Percentiles rank a stretch among this genome's conserved stretches.
Conservation (phyloP, 768 basidiomycete species). For the Butyriboletus loyo region DNA sequence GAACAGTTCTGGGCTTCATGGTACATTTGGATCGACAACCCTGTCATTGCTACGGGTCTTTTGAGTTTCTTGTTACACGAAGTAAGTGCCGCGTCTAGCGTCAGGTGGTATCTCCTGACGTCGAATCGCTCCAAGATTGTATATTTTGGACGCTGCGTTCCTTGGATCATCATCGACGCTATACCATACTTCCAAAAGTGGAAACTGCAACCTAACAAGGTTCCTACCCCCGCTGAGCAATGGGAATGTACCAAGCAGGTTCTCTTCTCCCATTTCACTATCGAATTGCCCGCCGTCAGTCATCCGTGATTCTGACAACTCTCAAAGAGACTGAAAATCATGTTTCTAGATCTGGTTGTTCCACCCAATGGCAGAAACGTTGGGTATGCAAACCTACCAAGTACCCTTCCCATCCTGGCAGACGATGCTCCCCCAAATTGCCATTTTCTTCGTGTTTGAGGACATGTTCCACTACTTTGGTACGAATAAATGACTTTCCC, state of each 20-base stretch:
- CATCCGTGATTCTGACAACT: no score
- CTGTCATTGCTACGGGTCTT: constrained; percentile 88
- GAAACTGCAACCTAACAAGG: constrained; percentile 89
- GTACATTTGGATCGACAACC: constrained; percentile 87
- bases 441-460: constrained; percentile 92
- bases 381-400: constrained; percentile 91
- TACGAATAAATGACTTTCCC: constrained; percentile 28
- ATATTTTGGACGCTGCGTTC: constrained; percentile 93
- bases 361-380: constrained; percentile 82
- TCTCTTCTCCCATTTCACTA: constrained; percentile 91
- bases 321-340: background rate
- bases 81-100: constrained; percentile 43
- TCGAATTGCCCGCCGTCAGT: constrained; percentile 85
- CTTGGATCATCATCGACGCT: constrained; percentile 93
- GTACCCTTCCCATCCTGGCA: constrained; percentile 82
- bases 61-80: constrained; percentile 94
- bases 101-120: background rate
- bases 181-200: constrained; percentile 92
- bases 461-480: constrained; percentile 93
- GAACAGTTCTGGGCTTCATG: constrained; percentile 83
- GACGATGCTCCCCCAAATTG: constrained; percentile 72
- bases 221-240: constrained; percentile 78
- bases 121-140: constrained; percentile 57
- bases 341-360: constrained; percentile 75
- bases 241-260: constrained; percentile 97